Evolutionary conservation across 1,284 basidiomycete genomes (phyloP), one percentile per base, ranked within the genome.

Genomic region (Boletus semigastroideus): DNA sequence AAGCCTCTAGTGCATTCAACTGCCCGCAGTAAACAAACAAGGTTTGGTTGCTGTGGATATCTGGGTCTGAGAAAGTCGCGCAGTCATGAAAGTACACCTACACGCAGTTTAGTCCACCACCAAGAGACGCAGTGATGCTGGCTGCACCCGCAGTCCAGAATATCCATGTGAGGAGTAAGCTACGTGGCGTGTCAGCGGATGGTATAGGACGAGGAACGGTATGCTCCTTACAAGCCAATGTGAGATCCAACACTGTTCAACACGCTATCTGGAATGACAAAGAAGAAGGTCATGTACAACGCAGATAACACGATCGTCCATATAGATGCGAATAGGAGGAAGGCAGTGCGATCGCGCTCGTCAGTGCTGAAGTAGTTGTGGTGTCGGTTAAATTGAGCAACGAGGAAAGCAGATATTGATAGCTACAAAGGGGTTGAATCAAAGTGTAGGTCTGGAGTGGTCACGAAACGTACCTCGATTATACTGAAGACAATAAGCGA

Each of bases 71-170:
- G 43, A 22, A n/a, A 16, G 41, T 22, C 28, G 22, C 31, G 14
- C 40, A 27, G 16, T 14, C 25, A 19, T 20, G 37, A 34, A 41
- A n/a, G 19, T 11, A 38, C 22, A 50, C 76, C 76, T 65, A 83
- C 84, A 60, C 64, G 79, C 87, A 90, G 60, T 86, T 82, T 46
- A 86, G 63, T 12, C 86, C 80, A 20, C 87, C 87, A 14, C 83
- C 82, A 25, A 88, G 73, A 34, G 77, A 72, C 20, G 78, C 69
- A 1, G 87, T 90, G 46, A 90, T 78, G 17, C 83, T 78, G 3
- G 84, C 83, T 4, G 86, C 84, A 4, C 77, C 82, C 2, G 85
- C 80, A 5, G 80, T 77, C 86, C 86, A 88, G 49, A 87, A 74
- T 13, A 85, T 73, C 84, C 87, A 91, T 1, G 87, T 86, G 20